These are phyloP conservation scores for Stephania japonica DNA, from an alignment of 164 flowering plant species.

Conservation along the genomic window DNA sequence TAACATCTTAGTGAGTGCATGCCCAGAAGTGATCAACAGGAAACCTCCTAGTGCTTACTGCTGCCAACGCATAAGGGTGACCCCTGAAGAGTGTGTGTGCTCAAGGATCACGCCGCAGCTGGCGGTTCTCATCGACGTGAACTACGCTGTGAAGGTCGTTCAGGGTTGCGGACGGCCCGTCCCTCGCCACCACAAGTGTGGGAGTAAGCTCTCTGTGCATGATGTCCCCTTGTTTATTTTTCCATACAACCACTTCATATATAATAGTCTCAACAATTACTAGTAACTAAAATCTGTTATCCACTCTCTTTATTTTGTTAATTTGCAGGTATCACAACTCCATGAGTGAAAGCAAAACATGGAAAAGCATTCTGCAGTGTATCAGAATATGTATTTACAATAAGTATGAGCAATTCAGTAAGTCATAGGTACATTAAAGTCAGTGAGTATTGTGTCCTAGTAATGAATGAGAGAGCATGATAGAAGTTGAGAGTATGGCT, in stretches of 20 bases:
- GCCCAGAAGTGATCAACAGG: conserved; percentile 19
- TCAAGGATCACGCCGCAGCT: conserved; percentile 24
- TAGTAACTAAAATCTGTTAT: neutral
- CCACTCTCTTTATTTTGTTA: no score
- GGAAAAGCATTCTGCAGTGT: neutral
- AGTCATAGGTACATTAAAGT: neutral
- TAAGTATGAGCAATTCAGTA: neutral
- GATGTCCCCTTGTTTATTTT: no score
- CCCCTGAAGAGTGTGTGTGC: conserved; percentile 28
- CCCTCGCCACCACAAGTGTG: conserved; percentile 37
- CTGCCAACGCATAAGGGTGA: conserved; percentile 22
- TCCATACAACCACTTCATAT: no score
- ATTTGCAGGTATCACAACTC: conserved; percentile 10
- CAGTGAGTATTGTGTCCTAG: neutral
- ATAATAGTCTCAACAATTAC: no score
- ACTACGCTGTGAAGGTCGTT: conserved; percentile 19
- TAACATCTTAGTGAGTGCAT: conserved; percentile 10
- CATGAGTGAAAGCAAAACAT: neutral
- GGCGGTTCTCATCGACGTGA: conserved; percentile 23
- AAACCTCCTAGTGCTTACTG: conserved; percentile 21
- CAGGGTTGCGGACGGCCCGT: conserved; percentile 30
- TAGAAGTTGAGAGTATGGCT: neutral
- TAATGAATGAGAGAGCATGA: neutral
- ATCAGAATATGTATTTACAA: neutral
- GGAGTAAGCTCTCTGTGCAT: conserved; percentile 21